These are phyloP conservation scores for Delitschia confertaspora DNA, from an alignment of 495 filamentous ascomycete species.

Conservation along the genomic window DNA sequence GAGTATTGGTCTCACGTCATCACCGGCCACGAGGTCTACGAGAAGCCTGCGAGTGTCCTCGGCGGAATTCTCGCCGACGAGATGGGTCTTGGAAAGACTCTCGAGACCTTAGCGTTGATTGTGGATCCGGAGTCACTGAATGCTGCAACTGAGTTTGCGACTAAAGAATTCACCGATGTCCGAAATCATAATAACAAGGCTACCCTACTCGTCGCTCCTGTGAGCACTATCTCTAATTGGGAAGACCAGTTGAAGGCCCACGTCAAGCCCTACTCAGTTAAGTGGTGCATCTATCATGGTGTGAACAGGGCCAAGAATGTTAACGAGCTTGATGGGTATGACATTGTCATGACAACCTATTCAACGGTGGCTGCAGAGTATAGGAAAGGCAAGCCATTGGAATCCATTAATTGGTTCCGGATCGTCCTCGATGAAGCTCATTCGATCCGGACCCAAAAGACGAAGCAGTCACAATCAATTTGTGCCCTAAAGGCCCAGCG, in stretches of 20 bases:
- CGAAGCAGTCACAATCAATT: conserved; percentile 73
- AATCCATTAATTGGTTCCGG: conserved; percentile 80
- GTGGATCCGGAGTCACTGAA: conserved; percentile 44
- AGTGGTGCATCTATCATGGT: conserved; percentile 79
- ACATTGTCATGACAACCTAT: conserved; percentile 89
- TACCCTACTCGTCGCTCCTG: conserved; percentile 81
- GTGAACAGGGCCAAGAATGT: conserved; percentile 58
- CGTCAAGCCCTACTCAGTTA: conserved; percentile 48
- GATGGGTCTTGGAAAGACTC: conserved; percentile 95
- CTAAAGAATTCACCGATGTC: conserved; percentile 33
- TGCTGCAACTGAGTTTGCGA: conserved; percentile 51
- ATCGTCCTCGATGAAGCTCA: conserved; percentile 96
- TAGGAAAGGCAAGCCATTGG: conserved; percentile 56
- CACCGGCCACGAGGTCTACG: conserved; percentile 54
- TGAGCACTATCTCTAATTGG: conserved; percentile 90
- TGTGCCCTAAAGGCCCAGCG: conserved; percentile 71
- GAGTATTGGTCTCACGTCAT: conserved; percentile 71
- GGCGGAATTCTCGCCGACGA: conserved; percentile 95
- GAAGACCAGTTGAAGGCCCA: conserved; percentile 79
- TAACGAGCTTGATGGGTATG: conserved; percentile 57
- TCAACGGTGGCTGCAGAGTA: conserved; percentile 76
- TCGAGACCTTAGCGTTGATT: conserved; percentile 76
- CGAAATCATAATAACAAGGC: conserved; percentile 56
- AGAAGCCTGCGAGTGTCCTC: conserved; percentile 59
- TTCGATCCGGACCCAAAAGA: conserved; percentile 70